Base-by-base conservation (phyloP, 164 flowering plant genomes). In the Aristolochia californica region DNA sequence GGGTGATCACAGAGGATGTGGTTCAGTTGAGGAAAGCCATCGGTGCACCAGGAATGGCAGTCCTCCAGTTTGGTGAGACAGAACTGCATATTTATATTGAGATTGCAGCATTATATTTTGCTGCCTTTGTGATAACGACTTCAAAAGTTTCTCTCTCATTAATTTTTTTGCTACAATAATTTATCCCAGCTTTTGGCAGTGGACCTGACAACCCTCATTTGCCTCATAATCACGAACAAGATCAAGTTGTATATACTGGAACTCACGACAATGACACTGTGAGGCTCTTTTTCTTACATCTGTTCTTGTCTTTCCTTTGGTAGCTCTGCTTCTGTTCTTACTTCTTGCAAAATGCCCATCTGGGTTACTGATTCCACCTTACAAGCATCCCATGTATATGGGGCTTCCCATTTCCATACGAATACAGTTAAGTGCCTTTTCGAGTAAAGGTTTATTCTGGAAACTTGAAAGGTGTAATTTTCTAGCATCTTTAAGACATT, bases 191-290 rank as follows among this genome's bases (percentile, higher is more conserved):
- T 38, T 93, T 87, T 77, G 99, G 99, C 57, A 69, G 95, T 72
- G 84, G 74, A 67, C 74, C 97, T 24, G 80, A 72, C 56, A 93
- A 93, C 63, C 97, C 97, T 59, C 95, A 93, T 75, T 74, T 89
- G 72, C 95, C 84, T 65, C 99, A 93, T 66, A 93, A 93, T 75
- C 96, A 93, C 61, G 96, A 87, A 70, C 64, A 9, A 5, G 82
- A 93, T 71, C 95, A 93, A 83, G 99, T 93, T 55, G 95, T 84
- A 22, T 93, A 93, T 69, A 79, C 95, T 51, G 99, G 99, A 58
- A 93, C 99, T 70, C 99, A 93, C 75, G 99, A 93, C 67, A 93
- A 93, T 78, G 99, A 93, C 74, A 93, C 99, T 63, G 99, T 93
- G 77, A 68, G 66, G n/a, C n/a, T n/a, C 49, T 21, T 20, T 47